A percentile compares a stretch with the other conserved stretches of the same genome.
phyloP scores from a whole-genome alignment of 106 monocot species.

The Narthecium ossifragum region DNA sequence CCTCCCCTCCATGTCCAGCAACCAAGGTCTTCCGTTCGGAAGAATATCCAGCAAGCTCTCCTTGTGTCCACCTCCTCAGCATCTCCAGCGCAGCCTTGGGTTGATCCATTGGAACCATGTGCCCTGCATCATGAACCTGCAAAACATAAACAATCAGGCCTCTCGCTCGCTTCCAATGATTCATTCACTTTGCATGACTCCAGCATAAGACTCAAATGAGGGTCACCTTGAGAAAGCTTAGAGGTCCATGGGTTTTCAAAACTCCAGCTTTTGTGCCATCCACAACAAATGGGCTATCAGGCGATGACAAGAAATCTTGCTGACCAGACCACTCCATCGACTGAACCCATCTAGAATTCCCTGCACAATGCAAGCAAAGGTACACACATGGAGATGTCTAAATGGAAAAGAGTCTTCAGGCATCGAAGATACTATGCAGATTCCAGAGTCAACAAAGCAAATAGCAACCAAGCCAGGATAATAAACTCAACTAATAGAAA shows the following conservation, averaged over 20 bases:
- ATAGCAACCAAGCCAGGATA: background rate
- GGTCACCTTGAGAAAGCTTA: constrained; percentile 92
- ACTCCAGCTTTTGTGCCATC: constrained; percentile 62
- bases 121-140: too few relatives aligned
- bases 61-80: background rate
- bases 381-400: background rate
- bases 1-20: too few relatives aligned
- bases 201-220: too few relatives aligned
- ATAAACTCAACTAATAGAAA: background rate
- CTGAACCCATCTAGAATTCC: constrained; percentile 97
- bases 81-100: too few relatives aligned
- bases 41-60: background rate
- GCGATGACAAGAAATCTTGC: constrained; percentile 38
- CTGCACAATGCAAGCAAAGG: constrained; percentile 23
- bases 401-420: background rate
- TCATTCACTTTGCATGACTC: too few relatives aligned
- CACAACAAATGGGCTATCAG: constrained; percentile 51
- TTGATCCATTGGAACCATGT: background rate
- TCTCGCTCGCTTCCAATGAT: too few relatives aligned
- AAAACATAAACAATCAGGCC: too few relatives aligned
- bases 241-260: constrained; percentile 69
- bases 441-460: background rate
- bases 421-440: too few relatives aligned
- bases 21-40: background rate
- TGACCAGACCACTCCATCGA: constrained; percentile 95